Evolutionary conservation across 257 asterid species (phyloP).

Genomic region (Nicotiana paniculata): DNA sequence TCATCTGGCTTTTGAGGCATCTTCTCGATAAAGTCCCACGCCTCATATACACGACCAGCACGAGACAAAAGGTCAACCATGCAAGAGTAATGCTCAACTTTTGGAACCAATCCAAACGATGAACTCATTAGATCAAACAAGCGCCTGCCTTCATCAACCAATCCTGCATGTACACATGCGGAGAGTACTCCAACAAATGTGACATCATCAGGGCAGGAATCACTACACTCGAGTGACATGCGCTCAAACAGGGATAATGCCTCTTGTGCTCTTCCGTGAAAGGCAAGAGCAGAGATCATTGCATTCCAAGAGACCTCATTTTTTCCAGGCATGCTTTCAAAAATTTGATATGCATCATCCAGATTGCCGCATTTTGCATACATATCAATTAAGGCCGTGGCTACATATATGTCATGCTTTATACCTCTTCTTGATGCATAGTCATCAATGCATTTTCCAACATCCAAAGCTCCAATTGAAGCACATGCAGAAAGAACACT

Average conservation of each 20-base stretch:
- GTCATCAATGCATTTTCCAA: constrained; percentile 61
- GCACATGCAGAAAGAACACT: constrained; percentile 85
- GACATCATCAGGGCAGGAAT: constrained; percentile 50
- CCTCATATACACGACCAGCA: constrained; percentile 74
- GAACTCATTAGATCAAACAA: constrained; percentile 58
- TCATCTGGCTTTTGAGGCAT: constrained; percentile 86
- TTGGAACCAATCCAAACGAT: constrained; percentile 57
- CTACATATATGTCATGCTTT: constrained; percentile 50
- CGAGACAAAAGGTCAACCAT: constrained; percentile 89
- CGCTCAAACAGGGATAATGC: constrained; percentile 63
- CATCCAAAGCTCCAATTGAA: constrained; percentile 67
- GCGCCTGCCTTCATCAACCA: constrained; percentile 65
- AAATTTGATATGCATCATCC: constrained; percentile 55
- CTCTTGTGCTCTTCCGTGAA: constrained; percentile 59
- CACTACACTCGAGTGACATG: constrained; percentile 44
- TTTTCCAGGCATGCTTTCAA: constrained; percentile 51
- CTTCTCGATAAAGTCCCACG: constrained; percentile 79
- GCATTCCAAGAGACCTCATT: constrained; percentile 90
- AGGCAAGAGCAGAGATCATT: constrained; percentile 82
- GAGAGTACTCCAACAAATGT: constrained; percentile 74
- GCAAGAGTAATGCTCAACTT: constrained; percentile 84
- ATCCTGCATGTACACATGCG: constrained; percentile 86
- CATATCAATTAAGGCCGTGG: constrained; percentile 85
- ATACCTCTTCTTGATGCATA: constrained; percentile 50
- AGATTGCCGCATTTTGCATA: constrained; percentile 81